phyloP scores from a whole-genome alignment of 2,329 filamentous ascomycete species.

The Dissoconium aciculare region DNA sequence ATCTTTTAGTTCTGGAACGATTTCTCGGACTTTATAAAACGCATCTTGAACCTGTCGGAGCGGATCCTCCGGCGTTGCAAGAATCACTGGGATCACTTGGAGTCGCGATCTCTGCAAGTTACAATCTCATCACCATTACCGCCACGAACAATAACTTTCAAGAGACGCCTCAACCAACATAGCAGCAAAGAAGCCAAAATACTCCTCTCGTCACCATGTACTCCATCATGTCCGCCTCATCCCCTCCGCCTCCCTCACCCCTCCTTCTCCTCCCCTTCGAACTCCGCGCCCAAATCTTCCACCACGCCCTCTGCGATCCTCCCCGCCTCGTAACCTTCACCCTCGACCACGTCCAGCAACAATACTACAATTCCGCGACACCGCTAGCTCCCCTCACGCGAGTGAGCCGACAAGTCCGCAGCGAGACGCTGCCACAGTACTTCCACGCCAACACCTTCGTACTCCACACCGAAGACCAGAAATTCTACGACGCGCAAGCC shows the following conservation, averaged over 20 bases:
- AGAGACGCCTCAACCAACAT: too few relatives aligned
- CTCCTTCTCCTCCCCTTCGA: constrained; percentile 16
- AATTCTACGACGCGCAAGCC: constrained; percentile 14
- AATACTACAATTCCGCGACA: constrained; percentile 14
- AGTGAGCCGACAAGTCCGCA: constrained; percentile 17
- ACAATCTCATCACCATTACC: too few relatives aligned
- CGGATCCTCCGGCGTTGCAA: too few relatives aligned
- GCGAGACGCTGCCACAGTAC: constrained; percentile 18
- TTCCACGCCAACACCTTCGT: constrained; percentile 20
- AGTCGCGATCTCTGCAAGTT: too few relatives aligned
- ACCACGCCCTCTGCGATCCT: constrained; percentile 13
- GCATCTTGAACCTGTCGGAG: too few relatives aligned
- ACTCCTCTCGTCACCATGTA: too few relatives aligned
- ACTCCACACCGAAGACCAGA: constrained; percentile 19
- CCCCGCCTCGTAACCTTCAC: constrained; percentile 18
- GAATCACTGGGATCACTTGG: too few relatives aligned
- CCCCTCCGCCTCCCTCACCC: background rate
- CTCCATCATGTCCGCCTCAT: too few relatives aligned
- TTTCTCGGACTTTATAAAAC: too few relatives aligned
- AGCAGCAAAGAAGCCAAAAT: too few relatives aligned
- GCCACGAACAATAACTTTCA: too few relatives aligned
- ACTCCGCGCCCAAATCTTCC: constrained; percentile 16
- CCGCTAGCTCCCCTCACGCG: constrained; percentile 18
- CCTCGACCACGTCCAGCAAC: constrained; percentile 18
- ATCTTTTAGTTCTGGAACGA: too few relatives aligned